Base-by-base conservation (phyloP, 2,329 filamentous ascomycete species). In the Blastomyces percursus region DNA sequence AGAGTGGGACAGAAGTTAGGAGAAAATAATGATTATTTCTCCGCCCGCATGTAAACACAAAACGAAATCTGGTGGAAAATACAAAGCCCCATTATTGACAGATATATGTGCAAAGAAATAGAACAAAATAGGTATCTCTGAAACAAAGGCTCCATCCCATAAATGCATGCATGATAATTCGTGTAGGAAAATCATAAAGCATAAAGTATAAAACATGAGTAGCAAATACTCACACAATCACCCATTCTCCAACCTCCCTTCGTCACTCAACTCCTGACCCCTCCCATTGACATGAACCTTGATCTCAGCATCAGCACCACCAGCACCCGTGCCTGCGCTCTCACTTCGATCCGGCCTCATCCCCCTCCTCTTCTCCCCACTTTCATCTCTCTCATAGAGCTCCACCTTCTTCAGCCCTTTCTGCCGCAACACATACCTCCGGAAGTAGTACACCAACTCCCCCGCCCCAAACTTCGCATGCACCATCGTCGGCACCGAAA, bases 401-500 rank as follows among this genome's bases (percentile, higher is more conserved):
- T 73, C 66, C 35, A 61, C 60, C 50, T 40, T 62, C 48, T 66
- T 67, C 38, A 79, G 75, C 40, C 71, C 68, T 66, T 81, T 81
- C 64, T 69, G 66, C 8, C 72, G 62, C 30, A 77, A 62, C 24
- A 76, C 50, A 67, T 75, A 75, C 55, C 73, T 67, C 50, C 73
- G 71, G 9, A 74, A 54, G 55, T 75, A 73, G 52, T 73, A 76
- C 2, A 69, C 68, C 54, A 76, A 70, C 66, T 77, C 73, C 21
- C 74, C 69, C 57, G 76, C 52, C 0, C 75, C 75, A 68, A 75
- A 78, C 54, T 64, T 65, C 4, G 72, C 76, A 69, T 79, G 77
- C 38, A 77, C 69, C 14, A 71, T 68, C 2, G 79, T 82, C 0
- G 81, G 77, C 1, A 84, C 79, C 1, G 75, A 77, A 69, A 84